Percentiles rank a stretch among this genome's conserved stretches.
Conservation (phyloP, 805 yeast species). For the Blastobotrys robertii region DNA sequence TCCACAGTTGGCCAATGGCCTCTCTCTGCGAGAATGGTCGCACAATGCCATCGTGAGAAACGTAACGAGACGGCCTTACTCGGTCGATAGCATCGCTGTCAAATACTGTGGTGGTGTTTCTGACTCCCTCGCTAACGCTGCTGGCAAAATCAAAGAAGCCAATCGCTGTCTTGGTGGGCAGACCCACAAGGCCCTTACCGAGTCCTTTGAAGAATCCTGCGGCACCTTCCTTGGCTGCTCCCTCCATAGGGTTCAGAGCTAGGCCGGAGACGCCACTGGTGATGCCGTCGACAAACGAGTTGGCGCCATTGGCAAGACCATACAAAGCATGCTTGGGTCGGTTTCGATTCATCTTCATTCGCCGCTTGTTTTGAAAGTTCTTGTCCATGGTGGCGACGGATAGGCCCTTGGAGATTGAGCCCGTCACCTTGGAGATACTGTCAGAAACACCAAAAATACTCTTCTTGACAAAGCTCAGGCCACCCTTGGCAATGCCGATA, state of each 20-base stretch:
- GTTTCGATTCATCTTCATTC: slow-evolving; percentile 55
- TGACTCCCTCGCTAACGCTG: slow-evolving; percentile 86
- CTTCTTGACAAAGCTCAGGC: slow-evolving; percentile 85
- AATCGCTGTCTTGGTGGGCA: slow-evolving; percentile 94
- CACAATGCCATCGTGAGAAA: slow-evolving; percentile 63
- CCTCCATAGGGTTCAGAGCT: slow-evolving; percentile 84
- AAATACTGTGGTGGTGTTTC: slow-evolving; percentile 84
- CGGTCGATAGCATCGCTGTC: slow-evolving; percentile 70
- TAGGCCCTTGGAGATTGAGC: slow-evolving; percentile 88
- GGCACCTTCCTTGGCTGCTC: slow-evolving; percentile 83
- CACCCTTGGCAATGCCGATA: slow-evolving; percentile 92
- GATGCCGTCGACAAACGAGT: slow-evolving; percentile 76
- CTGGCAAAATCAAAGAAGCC: slow-evolving; percentile 90
- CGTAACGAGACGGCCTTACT: slow-evolving; percentile 72
- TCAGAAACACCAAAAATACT: slow-evolving; percentile 93
- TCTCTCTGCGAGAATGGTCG: slow-evolving; percentile 69
- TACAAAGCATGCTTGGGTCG: slow-evolving; percentile 76
- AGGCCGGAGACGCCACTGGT: slow-evolving; percentile 84
- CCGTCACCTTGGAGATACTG: slow-evolving; percentile 85
- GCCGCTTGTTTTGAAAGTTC: slow-evolving; percentile 70
- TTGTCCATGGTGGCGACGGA: slow-evolving; percentile 84
- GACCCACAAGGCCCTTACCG: slow-evolving; percentile 89
- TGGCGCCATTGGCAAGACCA: slow-evolving; percentile 79
- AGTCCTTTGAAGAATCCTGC: slow-evolving; percentile 87
- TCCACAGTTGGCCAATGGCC: slow-evolving; percentile 91